A percentile compares a stretch with the other conserved stretches of the same genome.
These are phyloP conservation scores for Naganishia antarctica DNA, from an alignment of 768 basidiomycete genomes.

Conservation along the genomic window DNA sequence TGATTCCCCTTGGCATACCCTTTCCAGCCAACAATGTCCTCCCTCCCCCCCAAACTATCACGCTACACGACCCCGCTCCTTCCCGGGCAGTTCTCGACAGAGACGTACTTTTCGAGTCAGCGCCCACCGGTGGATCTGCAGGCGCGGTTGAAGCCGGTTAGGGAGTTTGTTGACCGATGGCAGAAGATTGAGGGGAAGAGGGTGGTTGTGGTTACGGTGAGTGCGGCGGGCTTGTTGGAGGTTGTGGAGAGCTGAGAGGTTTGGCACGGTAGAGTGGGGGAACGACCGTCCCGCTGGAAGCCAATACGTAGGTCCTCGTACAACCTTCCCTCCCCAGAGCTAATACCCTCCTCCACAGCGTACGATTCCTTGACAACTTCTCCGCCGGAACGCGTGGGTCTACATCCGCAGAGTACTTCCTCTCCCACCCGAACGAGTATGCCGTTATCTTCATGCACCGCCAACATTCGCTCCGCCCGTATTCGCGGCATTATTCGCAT, in stretches of 20 bases:
- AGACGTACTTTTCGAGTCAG: slow-evolving; percentile 85
- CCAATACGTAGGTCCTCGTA: slow-evolving; percentile 81
- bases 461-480: slow-evolving; percentile 95
- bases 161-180: slow-evolving; percentile 68
- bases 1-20: background rate
- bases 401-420: slow-evolving; percentile 96
- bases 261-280: slow-evolving; percentile 99
- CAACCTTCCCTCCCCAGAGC: slow-evolving; percentile 27
- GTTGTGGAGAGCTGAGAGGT: too few relatives aligned
- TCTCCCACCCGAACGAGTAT: slow-evolving; percentile 69
- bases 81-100: slow-evolving; percentile 58
- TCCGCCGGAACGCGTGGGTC: slow-evolving; percentile 96
- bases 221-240: slow-evolving; percentile 49
- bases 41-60: background rate
- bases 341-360: slow-evolving; percentile 56
- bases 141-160: slow-evolving; percentile 61
- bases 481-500: slow-evolving; percentile 95
- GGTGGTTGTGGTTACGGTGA: slow-evolving; percentile 90
- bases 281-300: slow-evolving; percentile 94
- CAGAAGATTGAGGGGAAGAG: slow-evolving; percentile 57
- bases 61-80: slow-evolving; percentile 16
- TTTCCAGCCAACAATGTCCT: background rate
- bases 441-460: slow-evolving; percentile 99
- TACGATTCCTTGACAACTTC: slow-evolving; percentile 97
- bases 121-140: slow-evolving; percentile 68